phyloP scores from a whole-genome alignment of 306 rosid species.

The Quercus glauca region DNA sequence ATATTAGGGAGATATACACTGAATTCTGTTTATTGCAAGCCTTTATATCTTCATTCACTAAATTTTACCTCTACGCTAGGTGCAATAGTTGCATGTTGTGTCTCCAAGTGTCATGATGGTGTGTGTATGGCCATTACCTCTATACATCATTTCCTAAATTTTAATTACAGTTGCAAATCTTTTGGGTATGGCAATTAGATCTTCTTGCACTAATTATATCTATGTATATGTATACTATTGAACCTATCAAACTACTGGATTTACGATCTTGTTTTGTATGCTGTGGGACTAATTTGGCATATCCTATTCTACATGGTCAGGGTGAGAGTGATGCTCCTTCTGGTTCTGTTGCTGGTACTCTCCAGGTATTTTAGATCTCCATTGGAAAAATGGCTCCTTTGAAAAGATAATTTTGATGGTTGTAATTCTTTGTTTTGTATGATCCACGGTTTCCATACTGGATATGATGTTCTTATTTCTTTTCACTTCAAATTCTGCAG shows the following conservation, averaged over 20 bases:
- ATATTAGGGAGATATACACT: no score
- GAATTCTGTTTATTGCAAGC: no score
- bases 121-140: background rate
- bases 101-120: background rate
- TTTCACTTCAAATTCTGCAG: slow-evolving; percentile 45
- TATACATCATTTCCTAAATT: background rate
- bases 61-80: background rate
- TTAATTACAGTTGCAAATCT: background rate
- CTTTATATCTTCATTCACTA: no score
- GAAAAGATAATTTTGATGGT: background rate
- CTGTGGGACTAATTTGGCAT: slow-evolving; percentile 19
- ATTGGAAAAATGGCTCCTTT: background rate
- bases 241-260: slow-evolving; percentile 5
- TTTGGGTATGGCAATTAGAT: background rate
- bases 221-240: background rate
- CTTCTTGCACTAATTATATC: background rate
- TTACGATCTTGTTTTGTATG: background rate
- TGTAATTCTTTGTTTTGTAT: background rate
- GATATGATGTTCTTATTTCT: slow-evolving; percentile 21
- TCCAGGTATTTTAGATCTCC: slow-evolving; percentile 51
- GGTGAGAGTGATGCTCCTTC: slow-evolving; percentile 88
- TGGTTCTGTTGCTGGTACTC: slow-evolving; percentile 78
- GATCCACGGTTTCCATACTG: background rate
- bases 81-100: background rate
- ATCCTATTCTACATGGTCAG: slow-evolving; percentile 31